Evolutionary conservation across 768 basidiomycete genomes (phyloP), one percentile per base, ranked within the genome.

Genomic region (Boletus coccyginus): DNA sequence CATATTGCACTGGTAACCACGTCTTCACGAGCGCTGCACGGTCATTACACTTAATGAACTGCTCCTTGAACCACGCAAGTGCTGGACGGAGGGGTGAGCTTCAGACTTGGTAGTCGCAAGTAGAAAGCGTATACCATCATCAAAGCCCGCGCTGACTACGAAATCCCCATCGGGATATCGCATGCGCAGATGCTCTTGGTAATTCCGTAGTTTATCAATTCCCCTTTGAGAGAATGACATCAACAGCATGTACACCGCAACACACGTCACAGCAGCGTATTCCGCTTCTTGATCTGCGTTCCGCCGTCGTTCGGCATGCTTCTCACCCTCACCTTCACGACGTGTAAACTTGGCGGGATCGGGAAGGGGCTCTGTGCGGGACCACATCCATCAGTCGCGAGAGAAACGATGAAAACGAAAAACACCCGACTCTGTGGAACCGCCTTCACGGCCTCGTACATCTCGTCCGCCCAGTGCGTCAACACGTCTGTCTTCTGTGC

Each of bases 401-500:
- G 2, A 8, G 17, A 40, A 46, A 45, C 3, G 16, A 39, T 5
- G 35, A 41, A 44, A 48, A 21, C n/a, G 6, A 35, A 29, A 16
- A 46, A 32, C 27, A 55, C 79, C 90, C 40, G 62, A 92, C 90
- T 92, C 71, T 91, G 86, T 21, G 92, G 90, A 36, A 90, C 77
- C 16, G 85, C 88, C 70, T 92, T 92, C 29, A 94, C 89, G 66
- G 85, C 86, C 63, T 92, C 90, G 64, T 92, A 90, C 83, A 97
- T 88, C 78, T 94, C 90, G 61, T 98, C 96, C 21, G 91, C 97
- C 85, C 94, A 96, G 58, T 90, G 88, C 54, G 90, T 90, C 56
- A 98, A 75, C 50, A 95, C 94, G 57, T 91, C 87, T 35, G 96
- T 96, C 80, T 98, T 99, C 78, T 97, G 92, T 35, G 95, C 96